Percentiles rank a stretch among this genome's conserved stretches.
phyloP scores from a whole-genome alignment of 305 asterid genomes.

The Rubia tinctorum region DNA sequence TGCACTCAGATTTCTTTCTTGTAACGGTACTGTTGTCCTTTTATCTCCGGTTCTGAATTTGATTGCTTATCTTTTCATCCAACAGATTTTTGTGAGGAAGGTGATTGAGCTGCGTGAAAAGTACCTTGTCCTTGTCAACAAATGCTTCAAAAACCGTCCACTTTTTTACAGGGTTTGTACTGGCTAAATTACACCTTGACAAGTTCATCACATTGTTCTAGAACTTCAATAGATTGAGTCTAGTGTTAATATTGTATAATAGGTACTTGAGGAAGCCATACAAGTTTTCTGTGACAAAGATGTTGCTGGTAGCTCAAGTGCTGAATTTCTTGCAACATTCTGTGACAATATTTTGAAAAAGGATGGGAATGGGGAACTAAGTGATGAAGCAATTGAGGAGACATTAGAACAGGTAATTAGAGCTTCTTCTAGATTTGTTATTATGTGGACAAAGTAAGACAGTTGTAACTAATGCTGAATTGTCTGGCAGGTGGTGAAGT shows the following conservation, averaged over 20 bases:
- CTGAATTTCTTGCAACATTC: constrained; percentile 93
- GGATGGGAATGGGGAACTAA: constrained; percentile 88
- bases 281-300: constrained; percentile 96
- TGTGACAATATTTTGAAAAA: constrained; percentile 92
- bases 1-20: not conserved
- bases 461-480: constrained; percentile 19
- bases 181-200: constrained; percentile 15
- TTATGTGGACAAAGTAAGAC: not conserved
- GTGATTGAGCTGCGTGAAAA: constrained; percentile 95
- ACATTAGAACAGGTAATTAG: constrained; percentile 78
- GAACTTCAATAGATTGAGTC: constrained; percentile 1
- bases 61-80: constrained; percentile 15
- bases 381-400: constrained; percentile 95
- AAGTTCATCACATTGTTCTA: too few species aligned
- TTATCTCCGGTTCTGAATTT: constrained; percentile 9
- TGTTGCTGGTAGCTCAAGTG: constrained; percentile 95
- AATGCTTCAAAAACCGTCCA: constrained; percentile 77
- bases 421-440: constrained; percentile 2
- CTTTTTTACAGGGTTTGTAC: constrained; percentile 91
- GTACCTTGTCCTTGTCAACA: constrained; percentile 81
- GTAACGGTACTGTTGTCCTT: constrained; percentile 32
- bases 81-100: constrained; percentile 84
- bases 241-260: constrained; percentile 12
- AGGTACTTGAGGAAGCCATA: constrained; percentile 98
- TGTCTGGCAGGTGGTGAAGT: constrained; percentile 72